Evolutionary conservation across 768 basidiomycete genomes (phyloP).

Genomic region (Flagelloscypha sp.): DNA sequence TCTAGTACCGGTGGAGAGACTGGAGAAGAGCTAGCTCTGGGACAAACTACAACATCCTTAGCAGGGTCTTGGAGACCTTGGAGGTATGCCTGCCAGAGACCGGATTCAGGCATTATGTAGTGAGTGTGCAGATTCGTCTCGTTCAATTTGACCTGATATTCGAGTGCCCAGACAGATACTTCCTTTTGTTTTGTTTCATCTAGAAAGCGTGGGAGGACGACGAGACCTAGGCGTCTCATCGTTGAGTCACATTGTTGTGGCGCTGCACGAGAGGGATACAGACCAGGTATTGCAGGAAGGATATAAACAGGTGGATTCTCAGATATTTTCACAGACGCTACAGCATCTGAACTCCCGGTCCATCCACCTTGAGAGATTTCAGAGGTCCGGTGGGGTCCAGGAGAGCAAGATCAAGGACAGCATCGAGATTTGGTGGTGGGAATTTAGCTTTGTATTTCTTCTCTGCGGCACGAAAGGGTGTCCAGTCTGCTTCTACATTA

Average conservation of each 20-base stretch:
- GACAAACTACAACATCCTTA: conserved; percentile 30
- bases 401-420: conserved; percentile 58
- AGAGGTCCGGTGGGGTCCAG: conserved; percentile 28
- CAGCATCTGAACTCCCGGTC: conserved; percentile 33
- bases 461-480: conserved; percentile 69
- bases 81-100: conserved; percentile 68
- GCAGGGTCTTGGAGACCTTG: conserved; percentile 22
- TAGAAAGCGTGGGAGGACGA: conserved; percentile 74
- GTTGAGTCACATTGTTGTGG: conserved; percentile 1
- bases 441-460: conserved; percentile 75
- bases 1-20: conserved; percentile 18
- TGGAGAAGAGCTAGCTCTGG: conserved; percentile 31
- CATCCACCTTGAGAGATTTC: conserved; percentile 41
- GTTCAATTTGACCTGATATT: conserved; percentile 68
- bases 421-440: conserved; percentile 65
- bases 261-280: conserved; percentile 12
- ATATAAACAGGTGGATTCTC: conserved; percentile 28
- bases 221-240: conserved; percentile 51
- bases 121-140: conserved; percentile 87
- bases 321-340: conserved; percentile 24
- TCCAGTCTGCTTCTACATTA: conserved; percentile 48
- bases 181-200: conserved; percentile 52
- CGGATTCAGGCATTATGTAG: conserved; percentile 64
- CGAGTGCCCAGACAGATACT: conserved; percentile 66
- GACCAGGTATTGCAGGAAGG: conserved; percentile 53